These are phyloP conservation scores for Porogramme epimiltina DNA, from an alignment of 1,284 basidiomycete species.

Conservation along the genomic window DNA sequence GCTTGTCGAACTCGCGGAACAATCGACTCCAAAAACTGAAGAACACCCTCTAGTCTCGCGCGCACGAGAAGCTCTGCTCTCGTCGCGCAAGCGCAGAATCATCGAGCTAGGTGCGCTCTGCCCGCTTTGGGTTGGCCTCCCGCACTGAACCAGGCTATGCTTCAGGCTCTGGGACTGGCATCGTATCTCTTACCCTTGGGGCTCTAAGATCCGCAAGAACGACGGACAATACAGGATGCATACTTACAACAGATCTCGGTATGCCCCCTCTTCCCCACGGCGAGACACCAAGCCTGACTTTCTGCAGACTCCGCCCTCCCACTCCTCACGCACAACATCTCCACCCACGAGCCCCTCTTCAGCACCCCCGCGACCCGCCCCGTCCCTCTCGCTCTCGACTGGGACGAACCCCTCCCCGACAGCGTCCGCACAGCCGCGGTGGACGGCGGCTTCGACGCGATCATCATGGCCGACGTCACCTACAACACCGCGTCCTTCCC, in stretches of 20 bases:
- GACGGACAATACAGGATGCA: constrained; percentile 36
- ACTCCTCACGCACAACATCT: constrained; percentile 72
- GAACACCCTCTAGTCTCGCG: constrained; percentile 21
- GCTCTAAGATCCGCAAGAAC: constrained; percentile 43
- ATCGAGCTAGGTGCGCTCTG: constrained; percentile 70
- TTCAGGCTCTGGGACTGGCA: constrained; percentile 80
- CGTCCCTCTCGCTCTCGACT: constrained; percentile 64
- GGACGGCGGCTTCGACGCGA: constrained; percentile 49
- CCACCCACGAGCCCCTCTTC: constrained; percentile 46
- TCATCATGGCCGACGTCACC: constrained; percentile 89
- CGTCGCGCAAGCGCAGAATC: constrained; percentile 39
- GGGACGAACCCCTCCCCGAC: constrained; percentile 63
- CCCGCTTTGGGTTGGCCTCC: background rate
- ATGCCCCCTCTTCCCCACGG: constrained; percentile 26
- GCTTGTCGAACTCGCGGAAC: constrained; percentile 46
- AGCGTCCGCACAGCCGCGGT: constrained; percentile 38
- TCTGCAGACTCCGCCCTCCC: constrained; percentile 79
- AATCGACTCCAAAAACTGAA: background rate
- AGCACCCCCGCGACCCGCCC: constrained; percentile 28
- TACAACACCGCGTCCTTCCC: constrained; percentile 88
- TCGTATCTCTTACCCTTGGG: constrained; percentile 72
- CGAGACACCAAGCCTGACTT: too few species aligned
- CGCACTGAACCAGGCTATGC: background rate
- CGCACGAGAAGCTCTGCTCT: constrained; percentile 41
- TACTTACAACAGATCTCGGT: constrained; percentile 80